Percentiles rank a stretch among this genome's conserved stretches.
Evolutionary conservation across 2,329 filamentous ascomycete species (phyloP).

Genomic region (Neopestalotiopsis rosae): DNA sequence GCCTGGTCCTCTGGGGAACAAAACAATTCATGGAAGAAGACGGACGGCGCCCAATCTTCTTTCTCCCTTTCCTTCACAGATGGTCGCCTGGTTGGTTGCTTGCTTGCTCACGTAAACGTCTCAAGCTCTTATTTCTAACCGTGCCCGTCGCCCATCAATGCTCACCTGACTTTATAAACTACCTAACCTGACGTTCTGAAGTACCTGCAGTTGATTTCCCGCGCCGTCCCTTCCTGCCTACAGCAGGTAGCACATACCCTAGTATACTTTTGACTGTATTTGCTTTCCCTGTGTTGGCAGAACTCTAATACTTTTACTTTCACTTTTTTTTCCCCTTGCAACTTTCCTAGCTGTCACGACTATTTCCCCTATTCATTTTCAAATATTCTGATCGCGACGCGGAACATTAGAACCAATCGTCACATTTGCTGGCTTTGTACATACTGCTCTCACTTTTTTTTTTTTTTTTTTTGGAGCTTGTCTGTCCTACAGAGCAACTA

Average conservation of each 20-base stretch:
- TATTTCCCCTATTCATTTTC: too few species aligned
- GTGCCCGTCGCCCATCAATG: neutral
- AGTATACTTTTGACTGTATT: neutral
- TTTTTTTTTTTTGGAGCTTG: neutral
- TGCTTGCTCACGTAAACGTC: conserved; percentile 3
- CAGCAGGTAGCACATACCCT: neutral
- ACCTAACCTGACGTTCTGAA: neutral
- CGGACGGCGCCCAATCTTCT: neutral
- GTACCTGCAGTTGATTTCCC: neutral
- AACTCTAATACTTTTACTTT: too few species aligned
- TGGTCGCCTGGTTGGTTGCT: neutral
- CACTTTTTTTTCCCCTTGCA: neutral
- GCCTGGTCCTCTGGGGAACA: neutral
- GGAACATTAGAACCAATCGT: too few species aligned
- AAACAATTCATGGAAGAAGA: conserved; percentile 15
- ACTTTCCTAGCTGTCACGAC: neutral
- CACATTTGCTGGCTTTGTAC: neutral
- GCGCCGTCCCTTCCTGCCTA: neutral
- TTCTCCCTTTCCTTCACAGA: too few species aligned
- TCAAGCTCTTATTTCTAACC: conserved; percentile 9
- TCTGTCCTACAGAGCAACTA: neutral
- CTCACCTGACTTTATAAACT: conserved; percentile 16
- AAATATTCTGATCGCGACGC: too few species aligned
- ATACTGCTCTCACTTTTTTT: neutral
- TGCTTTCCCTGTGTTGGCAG: neutral